These are phyloP conservation scores for Wallacemonas sp. DNA, from an alignment of 208 protist genomes.

Conservation along the genomic window DNA sequence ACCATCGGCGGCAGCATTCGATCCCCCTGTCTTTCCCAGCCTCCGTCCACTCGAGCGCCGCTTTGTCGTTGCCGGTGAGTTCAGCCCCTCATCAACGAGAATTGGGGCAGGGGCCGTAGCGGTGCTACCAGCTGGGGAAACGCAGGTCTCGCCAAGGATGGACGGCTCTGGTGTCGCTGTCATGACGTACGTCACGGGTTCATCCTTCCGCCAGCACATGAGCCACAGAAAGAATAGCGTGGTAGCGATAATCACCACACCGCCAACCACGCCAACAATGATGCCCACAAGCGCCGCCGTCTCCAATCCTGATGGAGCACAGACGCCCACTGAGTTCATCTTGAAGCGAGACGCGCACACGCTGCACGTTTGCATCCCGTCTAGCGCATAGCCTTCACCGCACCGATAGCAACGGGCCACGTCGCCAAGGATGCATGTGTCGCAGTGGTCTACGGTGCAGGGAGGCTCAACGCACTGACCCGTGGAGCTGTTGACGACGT, in stretches of 20 bases:
- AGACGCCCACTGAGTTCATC: not conserved
- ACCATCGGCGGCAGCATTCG: not conserved
- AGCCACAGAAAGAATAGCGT: not conserved
- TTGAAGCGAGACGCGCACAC: not conserved
- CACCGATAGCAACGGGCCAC: not conserved
- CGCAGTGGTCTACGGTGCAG: not conserved
- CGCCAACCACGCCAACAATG: not conserved
- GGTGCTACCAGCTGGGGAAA: not conserved
- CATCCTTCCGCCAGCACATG: not conserved
- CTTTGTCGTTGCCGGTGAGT: not conserved
- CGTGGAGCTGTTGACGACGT: not conserved
- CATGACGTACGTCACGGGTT: not conserved
- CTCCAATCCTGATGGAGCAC: not conserved
- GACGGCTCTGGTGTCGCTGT: not conserved
- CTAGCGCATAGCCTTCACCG: not conserved
- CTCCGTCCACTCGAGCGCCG: not conserved
- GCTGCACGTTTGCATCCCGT: not conserved
- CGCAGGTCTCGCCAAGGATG: not conserved
- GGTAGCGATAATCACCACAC: not conserved
- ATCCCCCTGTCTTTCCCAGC: not conserved
- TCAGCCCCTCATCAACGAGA: not conserved
- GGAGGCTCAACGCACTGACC: not conserved
- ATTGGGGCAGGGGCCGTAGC: not conserved
- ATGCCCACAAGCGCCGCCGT: not conserved
- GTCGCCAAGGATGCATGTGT: slow-evolving; percentile 1